Percentiles rank a stretch among this genome's conserved stretches.
phyloP scores from a whole-genome alignment of 2,329 filamentous ascomycete species.

The Chaetomiaceae sp. region DNA sequence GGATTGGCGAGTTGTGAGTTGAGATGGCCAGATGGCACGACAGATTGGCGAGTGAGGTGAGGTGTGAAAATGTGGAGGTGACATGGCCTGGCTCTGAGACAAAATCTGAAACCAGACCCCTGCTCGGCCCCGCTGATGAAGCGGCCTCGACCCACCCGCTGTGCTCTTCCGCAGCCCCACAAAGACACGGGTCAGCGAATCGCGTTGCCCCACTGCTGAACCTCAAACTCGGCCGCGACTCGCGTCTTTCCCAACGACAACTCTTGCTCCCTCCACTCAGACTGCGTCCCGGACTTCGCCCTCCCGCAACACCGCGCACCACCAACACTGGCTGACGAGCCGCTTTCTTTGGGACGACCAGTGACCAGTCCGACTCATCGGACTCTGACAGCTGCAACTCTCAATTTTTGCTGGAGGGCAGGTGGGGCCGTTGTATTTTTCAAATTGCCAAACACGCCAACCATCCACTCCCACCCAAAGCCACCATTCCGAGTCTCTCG shows the following conservation, averaged over 20 bases:
- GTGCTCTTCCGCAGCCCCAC: slow-evolving; percentile 22
- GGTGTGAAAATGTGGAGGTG: slow-evolving; percentile 11
- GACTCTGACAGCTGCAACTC: neutral
- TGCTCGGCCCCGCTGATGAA: slow-evolving; percentile 23
- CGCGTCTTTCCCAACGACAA: slow-evolving; percentile 34
- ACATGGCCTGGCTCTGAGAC: slow-evolving; percentile 35
- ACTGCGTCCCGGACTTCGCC: slow-evolving; percentile 12
- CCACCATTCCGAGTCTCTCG: no score
- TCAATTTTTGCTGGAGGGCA: neutral
- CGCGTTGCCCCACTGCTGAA: slow-evolving; percentile 34
- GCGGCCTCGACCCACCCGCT: slow-evolving; percentile 25
- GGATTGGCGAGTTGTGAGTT: neutral
- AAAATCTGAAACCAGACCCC: slow-evolving; percentile 37
- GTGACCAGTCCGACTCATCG: neutral
- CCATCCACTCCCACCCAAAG: neutral
- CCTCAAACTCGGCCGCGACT: slow-evolving; percentile 39
- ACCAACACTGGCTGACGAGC: slow-evolving; percentile 3
- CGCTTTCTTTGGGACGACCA: neutral
- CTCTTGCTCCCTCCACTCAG: slow-evolving; percentile 16
- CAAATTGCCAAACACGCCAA: neutral
- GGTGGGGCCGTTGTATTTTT: neutral
- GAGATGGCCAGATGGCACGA: neutral
- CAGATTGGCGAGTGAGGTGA: no score
- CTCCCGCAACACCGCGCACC: neutral
- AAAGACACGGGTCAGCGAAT: no score